Evolutionary conservation across 768 basidiomycete genomes (phyloP).

Genomic region (Collybia mongolica): DNA sequence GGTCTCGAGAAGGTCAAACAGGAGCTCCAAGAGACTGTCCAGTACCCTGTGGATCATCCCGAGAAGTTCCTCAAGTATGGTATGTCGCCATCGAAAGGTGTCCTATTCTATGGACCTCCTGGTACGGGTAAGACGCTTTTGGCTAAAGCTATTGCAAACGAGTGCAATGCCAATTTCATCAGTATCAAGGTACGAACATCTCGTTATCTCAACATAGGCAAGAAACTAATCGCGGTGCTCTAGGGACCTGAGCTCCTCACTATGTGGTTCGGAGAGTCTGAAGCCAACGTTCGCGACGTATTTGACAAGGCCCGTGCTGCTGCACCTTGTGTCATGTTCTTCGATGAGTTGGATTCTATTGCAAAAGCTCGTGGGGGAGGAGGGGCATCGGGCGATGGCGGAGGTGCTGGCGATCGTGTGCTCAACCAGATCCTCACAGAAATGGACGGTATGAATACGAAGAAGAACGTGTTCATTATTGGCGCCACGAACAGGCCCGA

Average conservation of each 20-base stretch:
- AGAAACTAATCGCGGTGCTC: conserved; percentile 13
- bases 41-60: conserved; percentile 99
- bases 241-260: conserved; percentile 95
- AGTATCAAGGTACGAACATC: conserved; percentile 77
- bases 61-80: conserved; percentile 99
- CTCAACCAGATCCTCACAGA: conserved; percentile 96
- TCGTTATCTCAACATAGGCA: background rate
- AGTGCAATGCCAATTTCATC: conserved; percentile 99
- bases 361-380: conserved; percentile 95
- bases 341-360: conserved; percentile 98
- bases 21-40: conserved; percentile 98
- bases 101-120: conserved; percentile 98
- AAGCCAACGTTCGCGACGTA: conserved; percentile 98
- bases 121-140: conserved; percentile 99
- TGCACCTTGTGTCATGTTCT: conserved; percentile 99
- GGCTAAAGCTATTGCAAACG: conserved; percentile 98
- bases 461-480: conserved; percentile 99
- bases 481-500: conserved; percentile 97
- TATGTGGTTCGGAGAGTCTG: conserved; percentile 99
- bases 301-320: conserved; percentile 99
- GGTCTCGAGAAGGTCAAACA: conserved; percentile 99
- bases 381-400: conserved; percentile 78
- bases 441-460: conserved; percentile 98
- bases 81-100: conserved; percentile 99
- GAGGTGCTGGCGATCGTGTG: conserved; percentile 97